A percentile compares a stretch with the other conserved stretches of the same genome.
These are phyloP conservation scores for Herpotrichia juniperi DNA, from an alignment of 2,329 filamentous ascomycete species.

Conservation along the genomic window DNA sequence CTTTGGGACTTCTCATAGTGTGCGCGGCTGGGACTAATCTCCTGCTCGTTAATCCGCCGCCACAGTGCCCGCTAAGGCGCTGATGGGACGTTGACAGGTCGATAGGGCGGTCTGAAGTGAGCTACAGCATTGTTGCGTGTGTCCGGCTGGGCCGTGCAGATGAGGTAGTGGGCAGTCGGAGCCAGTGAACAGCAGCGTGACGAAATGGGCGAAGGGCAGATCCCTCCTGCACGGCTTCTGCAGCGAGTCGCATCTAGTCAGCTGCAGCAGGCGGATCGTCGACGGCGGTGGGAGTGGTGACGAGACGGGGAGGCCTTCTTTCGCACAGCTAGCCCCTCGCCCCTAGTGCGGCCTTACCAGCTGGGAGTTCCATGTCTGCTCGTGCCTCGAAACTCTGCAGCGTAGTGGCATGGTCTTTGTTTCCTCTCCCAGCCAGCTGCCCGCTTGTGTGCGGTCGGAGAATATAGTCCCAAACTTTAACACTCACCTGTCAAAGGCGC, in stretches of 20 bases:
- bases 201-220: constrained; percentile 32
- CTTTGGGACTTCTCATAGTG: constrained; percentile 17
- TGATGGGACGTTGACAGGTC: constrained; percentile 39
- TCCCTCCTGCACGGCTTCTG: constrained; percentile 33
- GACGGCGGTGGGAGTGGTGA: constrained; percentile 14
- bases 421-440: constrained; percentile 20
- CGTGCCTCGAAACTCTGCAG: constrained; percentile 36
- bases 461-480: constrained; percentile 46
- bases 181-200: constrained; percentile 21
- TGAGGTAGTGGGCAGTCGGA: constrained; percentile 27
- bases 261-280: constrained; percentile 37
- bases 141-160: constrained; percentile 14
- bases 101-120: constrained; percentile 32
- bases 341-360: constrained; percentile 8
- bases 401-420: neutral
- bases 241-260: constrained; percentile 41
- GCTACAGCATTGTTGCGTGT: constrained; percentile 15
- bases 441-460: constrained; percentile 41
- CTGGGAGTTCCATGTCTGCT: constrained; percentile 25
- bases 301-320: constrained; percentile 16
- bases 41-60: constrained; percentile 28
- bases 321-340: constrained; percentile 23
- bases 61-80: constrained; percentile 20
- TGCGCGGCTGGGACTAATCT: constrained; percentile 20
- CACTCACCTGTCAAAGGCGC: constrained; percentile 42